Evolutionary conservation across 148 eudicot species (phyloP), one percentile per base, ranked within the genome.

Genomic region (Oxyria digyna): DNA sequence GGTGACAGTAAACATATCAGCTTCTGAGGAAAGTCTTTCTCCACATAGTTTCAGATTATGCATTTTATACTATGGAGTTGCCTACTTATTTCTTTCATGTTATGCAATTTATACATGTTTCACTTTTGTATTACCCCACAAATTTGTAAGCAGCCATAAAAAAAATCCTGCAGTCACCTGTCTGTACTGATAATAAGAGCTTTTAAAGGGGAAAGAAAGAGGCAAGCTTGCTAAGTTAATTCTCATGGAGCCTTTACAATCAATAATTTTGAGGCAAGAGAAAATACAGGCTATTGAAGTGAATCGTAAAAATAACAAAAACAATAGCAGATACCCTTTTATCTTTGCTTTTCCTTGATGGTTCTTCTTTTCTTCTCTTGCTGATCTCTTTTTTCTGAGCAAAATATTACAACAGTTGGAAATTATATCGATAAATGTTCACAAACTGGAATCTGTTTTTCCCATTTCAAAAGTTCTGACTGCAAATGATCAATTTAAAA

Each of bases 341-440:
- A 59, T 89, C 94, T 78, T 83, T 91, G 80, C 43, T 81, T 75
- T 85, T 92, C 87, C 87, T 85, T 26, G 84, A 67, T 62, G 81
- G 80, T 70, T 89, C 96, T 2, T 87, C 96, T 82, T 92, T 92
- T 79, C 94, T 80, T 78, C 96, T 78, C 86, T 87, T 91, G 75
- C 83, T 80, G 49, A 72, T 76, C 79, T 89, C 97, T 57, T 89
- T 91, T 79, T 80, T 92, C 97, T 92, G 89, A 50, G 74, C 59
- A 69, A 54, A 66, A 46, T 66, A 18, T 18, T 37, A 8, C 20
- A 4, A 9, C 10, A 20, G 38, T 66, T 66, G 38, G 69, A 59
- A 14, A 13, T 26, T 15, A 59, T n/a, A n/a, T n/a, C n/a, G n/a
- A n/a, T n/a, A n/a, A n/a, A n/a, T n/a, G n/a, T n/a, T n/a, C n/a